phyloP scores from a whole-genome alignment of 148 eudicot genomes.

The Vaccinium myrtillus region DNA sequence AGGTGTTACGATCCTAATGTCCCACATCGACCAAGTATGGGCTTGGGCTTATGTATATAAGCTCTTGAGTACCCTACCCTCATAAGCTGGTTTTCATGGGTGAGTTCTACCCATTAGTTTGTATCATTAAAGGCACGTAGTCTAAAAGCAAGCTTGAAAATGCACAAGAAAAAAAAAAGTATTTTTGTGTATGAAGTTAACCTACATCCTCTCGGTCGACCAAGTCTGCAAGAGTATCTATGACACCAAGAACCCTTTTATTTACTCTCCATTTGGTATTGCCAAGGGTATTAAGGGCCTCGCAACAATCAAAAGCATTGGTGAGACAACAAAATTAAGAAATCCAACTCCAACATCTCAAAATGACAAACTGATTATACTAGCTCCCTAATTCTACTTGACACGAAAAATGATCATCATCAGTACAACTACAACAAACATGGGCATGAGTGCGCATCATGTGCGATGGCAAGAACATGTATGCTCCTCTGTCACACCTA shows the following conservation, averaged over 20 bases:
- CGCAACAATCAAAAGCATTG: not conserved
- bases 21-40: too few species aligned
- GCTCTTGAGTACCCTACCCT: too few species aligned
- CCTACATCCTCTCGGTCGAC: conserved; percentile 41
- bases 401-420: not conserved
- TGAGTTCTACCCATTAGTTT: too few species aligned
- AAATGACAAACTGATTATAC: not conserved
- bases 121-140: not conserved
- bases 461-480: too few species aligned
- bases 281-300: conserved; percentile 95
- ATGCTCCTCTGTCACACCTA: too few species aligned
- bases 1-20: too few species aligned
- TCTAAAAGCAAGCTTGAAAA: not conserved
- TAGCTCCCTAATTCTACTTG: not conserved
- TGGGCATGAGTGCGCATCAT: too few species aligned
- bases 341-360: not conserved
- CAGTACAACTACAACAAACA: too few species aligned
- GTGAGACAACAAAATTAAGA: not conserved
- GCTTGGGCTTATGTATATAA: too few species aligned
- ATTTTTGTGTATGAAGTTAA: not conserved
- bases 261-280: conserved; percentile 88
- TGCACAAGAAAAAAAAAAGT: not conserved
- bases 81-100: too few species aligned
- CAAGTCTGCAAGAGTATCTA: conserved; percentile 66
- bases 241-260: conserved; percentile 61